A percentile compares a stretch with the other conserved stretches of the same genome.
Conservation (phyloP, 768 basidiomycete genomes). For the Mycena latifolia region DNA sequence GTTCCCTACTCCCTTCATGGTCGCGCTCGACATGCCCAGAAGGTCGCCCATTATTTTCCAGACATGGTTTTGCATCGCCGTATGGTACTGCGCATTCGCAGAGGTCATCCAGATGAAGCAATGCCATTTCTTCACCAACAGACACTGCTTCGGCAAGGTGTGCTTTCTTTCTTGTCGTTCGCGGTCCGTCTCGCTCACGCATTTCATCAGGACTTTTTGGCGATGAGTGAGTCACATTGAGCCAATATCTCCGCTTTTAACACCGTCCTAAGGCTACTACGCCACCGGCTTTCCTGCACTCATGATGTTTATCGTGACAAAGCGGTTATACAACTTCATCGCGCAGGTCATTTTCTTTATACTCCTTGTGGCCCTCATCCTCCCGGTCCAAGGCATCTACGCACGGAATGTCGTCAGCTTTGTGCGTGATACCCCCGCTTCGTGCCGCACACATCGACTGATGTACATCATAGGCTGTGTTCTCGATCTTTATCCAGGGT, state of each 20-base stretch:
- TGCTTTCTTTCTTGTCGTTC: background rate
- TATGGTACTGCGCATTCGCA: constrained; percentile 37
- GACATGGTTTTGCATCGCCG: constrained; percentile 38
- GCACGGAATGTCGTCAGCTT: constrained; percentile 40
- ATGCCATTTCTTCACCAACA: constrained; percentile 33
- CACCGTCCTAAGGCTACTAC: constrained; percentile 38
- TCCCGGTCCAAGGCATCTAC: constrained; percentile 40
- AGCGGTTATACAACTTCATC: constrained; percentile 40
- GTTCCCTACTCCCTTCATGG: constrained; percentile 40
- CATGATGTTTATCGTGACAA: constrained; percentile 40
- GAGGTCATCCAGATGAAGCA: constrained; percentile 35
- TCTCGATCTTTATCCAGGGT: constrained; percentile 39
- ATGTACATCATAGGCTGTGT: constrained; percentile 29
- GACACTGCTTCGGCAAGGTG: constrained; percentile 30
- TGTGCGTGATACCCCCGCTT: constrained; percentile 45
- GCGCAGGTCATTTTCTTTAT: constrained; percentile 35
- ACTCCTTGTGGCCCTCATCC: constrained; percentile 35
- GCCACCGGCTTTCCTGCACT: constrained; percentile 40
- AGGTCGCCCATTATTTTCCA: constrained; percentile 43
- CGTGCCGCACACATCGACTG: constrained; percentile 40
- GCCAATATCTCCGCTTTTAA: background rate
- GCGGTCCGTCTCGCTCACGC: constrained; percentile 3
- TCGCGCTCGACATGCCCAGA: constrained; percentile 47
- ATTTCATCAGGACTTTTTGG: constrained; percentile 41
- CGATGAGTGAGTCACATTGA: constrained; percentile 30